phyloP scores from a whole-genome alignment of 805 yeast genomes.

The Kazachstania taianensis region DNA sequence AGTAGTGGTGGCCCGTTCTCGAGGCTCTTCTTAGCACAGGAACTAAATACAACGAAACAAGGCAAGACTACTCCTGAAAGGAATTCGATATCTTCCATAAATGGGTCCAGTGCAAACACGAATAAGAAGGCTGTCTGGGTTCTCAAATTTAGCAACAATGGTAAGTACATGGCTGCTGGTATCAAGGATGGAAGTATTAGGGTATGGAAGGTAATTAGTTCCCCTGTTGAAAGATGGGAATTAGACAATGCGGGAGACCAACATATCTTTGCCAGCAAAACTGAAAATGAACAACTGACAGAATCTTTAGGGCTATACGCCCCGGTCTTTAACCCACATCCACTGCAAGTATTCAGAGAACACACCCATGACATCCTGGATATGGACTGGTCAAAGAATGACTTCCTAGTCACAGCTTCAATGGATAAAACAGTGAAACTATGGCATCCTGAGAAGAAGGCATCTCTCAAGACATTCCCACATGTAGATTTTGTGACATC shows the following conservation, averaged over 20 bases:
- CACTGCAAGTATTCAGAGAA: constrained; percentile 49
- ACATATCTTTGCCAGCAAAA: not conserved
- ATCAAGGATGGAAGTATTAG: constrained; percentile 63
- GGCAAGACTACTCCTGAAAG: no score
- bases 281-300: not conserved
- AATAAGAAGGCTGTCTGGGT: constrained; percentile 49
- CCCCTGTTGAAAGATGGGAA: constrained; percentile 58
- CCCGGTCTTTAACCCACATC: constrained; percentile 66
- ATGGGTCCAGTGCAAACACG: not conserved
- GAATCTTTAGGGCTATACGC: constrained; percentile 36
- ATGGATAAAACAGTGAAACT: constrained; percentile 75
- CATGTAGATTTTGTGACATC: constrained; percentile 80
- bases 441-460: constrained; percentile 71
- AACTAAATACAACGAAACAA: no score
- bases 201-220: constrained; percentile 72
- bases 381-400: constrained; percentile 81
- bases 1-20: constrained; percentile 38
- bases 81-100: constrained; percentile 14
- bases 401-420: constrained; percentile 68
- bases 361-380: constrained; percentile 66
- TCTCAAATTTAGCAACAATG: constrained; percentile 66
- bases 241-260: constrained; percentile 17
- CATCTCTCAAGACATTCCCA: constrained; percentile 51
- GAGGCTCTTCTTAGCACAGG: constrained; percentile 58
- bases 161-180: constrained; percentile 74